A percentile compares a stretch with the other conserved stretches of the same genome.
Evolutionary conservation across 225 moss, liverwort and hornwort genomes (phyloP).

Genomic region (Marchantia paleacea): DNA sequence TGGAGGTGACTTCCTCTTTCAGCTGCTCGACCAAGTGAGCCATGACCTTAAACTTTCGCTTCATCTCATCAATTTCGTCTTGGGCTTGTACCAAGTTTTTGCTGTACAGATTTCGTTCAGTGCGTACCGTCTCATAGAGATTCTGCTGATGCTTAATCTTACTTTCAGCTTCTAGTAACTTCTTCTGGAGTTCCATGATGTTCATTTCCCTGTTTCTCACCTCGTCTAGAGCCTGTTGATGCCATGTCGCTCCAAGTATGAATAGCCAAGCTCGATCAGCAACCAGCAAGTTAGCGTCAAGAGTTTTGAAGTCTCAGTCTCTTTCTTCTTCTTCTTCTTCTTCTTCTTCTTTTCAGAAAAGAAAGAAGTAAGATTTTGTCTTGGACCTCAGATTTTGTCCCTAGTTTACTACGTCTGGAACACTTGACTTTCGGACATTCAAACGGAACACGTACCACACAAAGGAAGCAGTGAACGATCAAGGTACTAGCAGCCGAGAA

Average conservation of each 20-base stretch:
- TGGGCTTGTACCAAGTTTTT: constrained; percentile 62
- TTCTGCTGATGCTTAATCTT: constrained; percentile 69
- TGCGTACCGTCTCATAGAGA: constrained; percentile 56
- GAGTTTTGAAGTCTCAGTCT: background rate
- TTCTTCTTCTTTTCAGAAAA: background rate
- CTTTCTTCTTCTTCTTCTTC: background rate
- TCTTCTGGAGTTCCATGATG: constrained; percentile 59
- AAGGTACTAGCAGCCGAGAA: too few species aligned
- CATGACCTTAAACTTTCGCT: constrained; percentile 74
- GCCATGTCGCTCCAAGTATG: background rate
- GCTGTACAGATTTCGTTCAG: constrained; percentile 59
- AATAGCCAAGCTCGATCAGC: background rate
- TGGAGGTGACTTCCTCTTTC: constrained; percentile 58
- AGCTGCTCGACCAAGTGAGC: constrained; percentile 60
- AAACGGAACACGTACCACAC: background rate
- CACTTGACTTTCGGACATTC: background rate
- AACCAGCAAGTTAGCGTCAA: background rate
- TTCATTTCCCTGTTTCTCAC: constrained; percentile 51
- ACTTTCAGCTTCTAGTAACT: constrained; percentile 46
- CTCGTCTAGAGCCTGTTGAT: constrained; percentile 52
- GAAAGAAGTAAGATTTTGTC: too few species aligned
- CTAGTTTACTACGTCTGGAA: background rate
- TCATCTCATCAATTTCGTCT: constrained; percentile 72
- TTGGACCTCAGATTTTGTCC: too few species aligned
- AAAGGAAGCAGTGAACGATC: background rate